Evolutionary conservation across 331 rosid species (phyloP), one percentile per base, ranked within the genome.

Genomic region (Pyrus hybrid): DNA sequence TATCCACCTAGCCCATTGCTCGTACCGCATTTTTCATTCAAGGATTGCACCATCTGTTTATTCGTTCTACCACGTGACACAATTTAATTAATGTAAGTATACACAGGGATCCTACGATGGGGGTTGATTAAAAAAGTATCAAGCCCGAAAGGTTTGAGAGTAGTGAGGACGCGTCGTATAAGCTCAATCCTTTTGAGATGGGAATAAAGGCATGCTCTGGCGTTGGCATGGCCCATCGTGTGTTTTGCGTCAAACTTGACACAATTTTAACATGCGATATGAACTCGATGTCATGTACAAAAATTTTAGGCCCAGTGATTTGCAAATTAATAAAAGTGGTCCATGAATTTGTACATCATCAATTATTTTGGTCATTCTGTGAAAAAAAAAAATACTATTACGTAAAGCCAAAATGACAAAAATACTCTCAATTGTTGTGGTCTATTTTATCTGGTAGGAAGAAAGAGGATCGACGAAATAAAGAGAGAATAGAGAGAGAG

Each of bases 1-100:
- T 56, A 76, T 41, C 80, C 80, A 9, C 32, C 74, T 3, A 60
- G 26, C 8, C 80, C 80, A 41, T 47, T 68, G 4, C 74, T 76
- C 2, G 32, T 23, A 16, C 69, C 80, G 0, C 80, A 26, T 71
- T 68, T 21, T 43, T 68, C 80, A 25, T 76, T 68, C 3, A 5
- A 23, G 1, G 69, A 77, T 7, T 68, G 68, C 70, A 77, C 71
- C 20, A 47, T 70, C 13, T 11, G 37, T 5, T 63, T 70, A 60
- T 77, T 35, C 33, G 8, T 22, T 47, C 13, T 61, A 60, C 76
- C 76, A 2, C 69, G 29, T 13, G 70, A 21, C 51, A 77, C 80
- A 0, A 70, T 30, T 58, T 77, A 17, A 68, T 70, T 51, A 77
- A 77, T 18, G 76, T 63, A 30, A 69, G 76, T 63, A 77, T 70